Conservation (phyloP, 768 basidiomycete species). For the Mrakia hoshinonis region DNA sequence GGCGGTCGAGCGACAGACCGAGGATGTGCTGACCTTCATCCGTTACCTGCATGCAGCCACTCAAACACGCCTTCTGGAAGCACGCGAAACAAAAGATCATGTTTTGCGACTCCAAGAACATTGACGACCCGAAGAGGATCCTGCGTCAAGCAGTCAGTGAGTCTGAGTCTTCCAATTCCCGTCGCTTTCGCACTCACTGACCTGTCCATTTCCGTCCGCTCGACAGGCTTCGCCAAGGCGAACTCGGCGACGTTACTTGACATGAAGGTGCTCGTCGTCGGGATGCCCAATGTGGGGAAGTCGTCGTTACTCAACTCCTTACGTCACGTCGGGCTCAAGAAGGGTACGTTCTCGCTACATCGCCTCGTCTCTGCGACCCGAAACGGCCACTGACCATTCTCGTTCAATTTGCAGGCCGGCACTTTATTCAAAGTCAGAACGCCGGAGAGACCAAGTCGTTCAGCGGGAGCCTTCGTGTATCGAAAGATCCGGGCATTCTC, state of each 20-base stretch:
- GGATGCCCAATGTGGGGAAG: conserved; percentile 30
- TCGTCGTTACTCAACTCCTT: conserved; percentile 28
- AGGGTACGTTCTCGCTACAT: conserved; percentile 10
- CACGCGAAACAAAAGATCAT: conserved; percentile 41
- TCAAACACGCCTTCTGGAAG: conserved; percentile 40
- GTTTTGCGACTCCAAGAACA: conserved; percentile 42
- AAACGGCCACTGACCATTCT: too few relatives aligned
- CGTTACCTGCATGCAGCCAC: conserved; percentile 35
- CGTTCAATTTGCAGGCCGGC: conserved; percentile 68
- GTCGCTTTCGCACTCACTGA: neutral
- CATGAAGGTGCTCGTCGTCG: conserved; percentile 28
- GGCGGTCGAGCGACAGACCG: neutral
- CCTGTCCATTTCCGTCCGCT: neutral
- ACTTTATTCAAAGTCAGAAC: conserved; percentile 74
- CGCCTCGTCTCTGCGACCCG: neutral
- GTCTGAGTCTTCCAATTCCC: conserved; percentile 27
- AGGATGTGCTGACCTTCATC: neutral
- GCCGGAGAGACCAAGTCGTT: conserved; percentile 84
- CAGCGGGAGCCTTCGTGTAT: conserved; percentile 80
- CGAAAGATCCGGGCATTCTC: conserved; percentile 68
- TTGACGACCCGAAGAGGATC: conserved; percentile 39
- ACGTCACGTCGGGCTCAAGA: conserved; percentile 21
- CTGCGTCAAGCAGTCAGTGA: conserved; percentile 41
- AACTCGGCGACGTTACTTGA: conserved; percentile 13
- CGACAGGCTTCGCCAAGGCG: conserved; percentile 21